Evolutionary conservation across 495 filamentous ascomycete species (phyloP).

Genomic region (Penicillium taxi): DNA sequence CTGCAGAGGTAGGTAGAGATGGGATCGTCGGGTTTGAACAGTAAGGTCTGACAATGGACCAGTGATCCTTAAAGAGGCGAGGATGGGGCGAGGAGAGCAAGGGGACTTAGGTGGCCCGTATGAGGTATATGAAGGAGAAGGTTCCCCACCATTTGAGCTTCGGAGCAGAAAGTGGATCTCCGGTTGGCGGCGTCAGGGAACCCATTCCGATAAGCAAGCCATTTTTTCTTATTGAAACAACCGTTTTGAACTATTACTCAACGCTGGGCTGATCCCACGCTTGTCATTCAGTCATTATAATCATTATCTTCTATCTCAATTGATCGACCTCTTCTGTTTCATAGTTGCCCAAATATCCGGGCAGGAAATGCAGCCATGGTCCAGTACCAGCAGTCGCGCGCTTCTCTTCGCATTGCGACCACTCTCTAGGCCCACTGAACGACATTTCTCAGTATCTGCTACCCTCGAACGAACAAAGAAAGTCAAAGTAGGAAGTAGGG

Average conservation of each 20-base stretch:
- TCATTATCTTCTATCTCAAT: too few species aligned
- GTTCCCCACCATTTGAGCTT: slow-evolving; percentile 29
- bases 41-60: not conserved
- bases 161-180: slow-evolving; percentile 20
- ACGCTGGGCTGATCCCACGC: too few species aligned
- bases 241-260: slow-evolving; percentile 1
- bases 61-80: too few species aligned
- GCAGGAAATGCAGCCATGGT: slow-evolving; percentile 36
- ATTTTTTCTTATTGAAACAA: slow-evolving; percentile 7
- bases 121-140: slow-evolving; percentile 26
- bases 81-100: not conserved
- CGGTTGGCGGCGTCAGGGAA: slow-evolving; percentile 20
- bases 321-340: too few species aligned
- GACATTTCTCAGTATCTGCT: slow-evolving; percentile 29
- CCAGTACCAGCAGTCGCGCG: slow-evolving; percentile 26
- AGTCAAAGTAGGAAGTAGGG: slow-evolving; percentile 6
- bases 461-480: slow-evolving; percentile 21
- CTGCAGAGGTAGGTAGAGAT: slow-evolving; percentile 2
- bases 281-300: too few species aligned
- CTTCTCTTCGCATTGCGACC: slow-evolving; percentile 28
- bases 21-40: too few species aligned
- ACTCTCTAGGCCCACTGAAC: slow-evolving; percentile 15
- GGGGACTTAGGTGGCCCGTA: slow-evolving; percentile 13
- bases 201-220: slow-evolving; percentile 17
- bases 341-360: not conserved